These are phyloP conservation scores for Aspergillus versicolor DNA, from an alignment of 2,329 filamentous ascomycete genomes.

Conservation along the genomic window DNA sequence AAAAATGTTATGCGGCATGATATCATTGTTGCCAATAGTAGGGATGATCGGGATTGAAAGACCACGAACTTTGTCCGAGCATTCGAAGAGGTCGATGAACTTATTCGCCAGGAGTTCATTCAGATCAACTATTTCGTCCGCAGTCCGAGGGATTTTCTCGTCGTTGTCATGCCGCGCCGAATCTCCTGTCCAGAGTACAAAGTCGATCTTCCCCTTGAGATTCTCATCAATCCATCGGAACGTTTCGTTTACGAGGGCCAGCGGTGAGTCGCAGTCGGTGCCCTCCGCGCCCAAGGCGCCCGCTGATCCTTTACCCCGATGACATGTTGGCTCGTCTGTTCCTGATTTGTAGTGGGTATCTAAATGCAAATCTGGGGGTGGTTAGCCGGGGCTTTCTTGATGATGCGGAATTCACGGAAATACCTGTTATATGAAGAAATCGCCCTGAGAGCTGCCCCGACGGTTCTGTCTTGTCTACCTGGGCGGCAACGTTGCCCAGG, in stretches of 20 bases:
- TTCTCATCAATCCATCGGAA: conserved; percentile 84
- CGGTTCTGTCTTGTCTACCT: background rate
- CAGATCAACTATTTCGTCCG: conserved; percentile 71
- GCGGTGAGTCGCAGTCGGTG: conserved; percentile 83
- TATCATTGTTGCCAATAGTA: conserved; percentile 95
- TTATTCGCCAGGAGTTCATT: conserved; percentile 75
- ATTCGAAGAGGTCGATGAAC: conserved; percentile 71
- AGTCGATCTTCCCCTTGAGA: conserved; percentile 76
- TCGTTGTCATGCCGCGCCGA: conserved; percentile 88
- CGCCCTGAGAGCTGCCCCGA: conserved; percentile 28
- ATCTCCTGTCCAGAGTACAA: conserved; percentile 91
- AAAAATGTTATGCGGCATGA: conserved; percentile 95
- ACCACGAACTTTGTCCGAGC: conserved; percentile 54
- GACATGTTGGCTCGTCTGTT: conserved; percentile 71
- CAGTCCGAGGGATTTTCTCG: conserved; percentile 71
- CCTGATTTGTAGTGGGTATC: conserved; percentile 83
- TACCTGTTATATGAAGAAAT: conserved; percentile 40
- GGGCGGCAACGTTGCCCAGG: conserved; percentile 13
- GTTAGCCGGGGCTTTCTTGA: background rate
- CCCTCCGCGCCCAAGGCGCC: conserved; percentile 82
- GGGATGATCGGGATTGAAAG: conserved; percentile 79
- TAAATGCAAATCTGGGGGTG: conserved; percentile 75
- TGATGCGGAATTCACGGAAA: conserved; percentile 30
- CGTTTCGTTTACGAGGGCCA: conserved; percentile 78
- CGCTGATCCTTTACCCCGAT: conserved; percentile 72